These are phyloP conservation scores for Wickerhamomyces hampshirensis DNA, from an alignment of 805 yeast genomes.

Conservation along the genomic window DNA sequence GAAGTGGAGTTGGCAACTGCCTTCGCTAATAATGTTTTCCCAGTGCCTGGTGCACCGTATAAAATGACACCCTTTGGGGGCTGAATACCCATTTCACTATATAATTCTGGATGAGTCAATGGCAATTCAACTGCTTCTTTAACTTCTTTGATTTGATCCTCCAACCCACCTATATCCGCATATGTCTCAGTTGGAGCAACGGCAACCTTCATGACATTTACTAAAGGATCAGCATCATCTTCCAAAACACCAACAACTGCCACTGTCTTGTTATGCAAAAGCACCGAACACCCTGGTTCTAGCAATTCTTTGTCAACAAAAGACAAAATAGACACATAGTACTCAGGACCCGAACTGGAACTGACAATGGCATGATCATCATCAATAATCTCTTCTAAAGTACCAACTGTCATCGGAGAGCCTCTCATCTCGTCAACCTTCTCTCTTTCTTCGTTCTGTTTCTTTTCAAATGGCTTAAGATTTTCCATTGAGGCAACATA, in stretches of 20 bases:
- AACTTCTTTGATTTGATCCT: constrained; percentile 93
- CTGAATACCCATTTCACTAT: constrained; percentile 97
- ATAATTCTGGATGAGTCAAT: constrained; percentile 91
- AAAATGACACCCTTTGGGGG: constrained; percentile 98
- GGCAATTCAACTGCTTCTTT: constrained; percentile 97
- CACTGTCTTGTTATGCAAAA: constrained; percentile 92
- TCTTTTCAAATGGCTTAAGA: constrained; percentile 92
- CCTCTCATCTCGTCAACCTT: constrained; percentile 96
- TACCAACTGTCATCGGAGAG: constrained; percentile 93
- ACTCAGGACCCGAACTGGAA: constrained; percentile 93
- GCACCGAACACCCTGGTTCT: constrained; percentile 96
- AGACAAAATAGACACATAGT: constrained; percentile 90
- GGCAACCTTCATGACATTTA: constrained; percentile 94
- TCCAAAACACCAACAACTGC: constrained; percentile 96
- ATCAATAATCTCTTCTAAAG: constrained; percentile 93
- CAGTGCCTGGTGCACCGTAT: constrained; percentile 98
- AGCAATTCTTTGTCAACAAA: constrained; percentile 94
- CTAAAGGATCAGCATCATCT: constrained; percentile 98
- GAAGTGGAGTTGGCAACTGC: constrained; percentile 98
- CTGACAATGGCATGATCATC: constrained; percentile 99
- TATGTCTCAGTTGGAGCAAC: constrained; percentile 96
- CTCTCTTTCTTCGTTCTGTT: constrained; percentile 92
- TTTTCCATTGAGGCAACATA: constrained; percentile 93
- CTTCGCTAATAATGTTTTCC: constrained; percentile 90
- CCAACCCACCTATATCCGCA: constrained; percentile 96